Percentiles rank a stretch among this genome's conserved stretches.
These are phyloP conservation scores for Fusarium heterosporum DNA, from an alignment of 2,329 filamentous ascomycete species.

Conservation along the genomic window DNA sequence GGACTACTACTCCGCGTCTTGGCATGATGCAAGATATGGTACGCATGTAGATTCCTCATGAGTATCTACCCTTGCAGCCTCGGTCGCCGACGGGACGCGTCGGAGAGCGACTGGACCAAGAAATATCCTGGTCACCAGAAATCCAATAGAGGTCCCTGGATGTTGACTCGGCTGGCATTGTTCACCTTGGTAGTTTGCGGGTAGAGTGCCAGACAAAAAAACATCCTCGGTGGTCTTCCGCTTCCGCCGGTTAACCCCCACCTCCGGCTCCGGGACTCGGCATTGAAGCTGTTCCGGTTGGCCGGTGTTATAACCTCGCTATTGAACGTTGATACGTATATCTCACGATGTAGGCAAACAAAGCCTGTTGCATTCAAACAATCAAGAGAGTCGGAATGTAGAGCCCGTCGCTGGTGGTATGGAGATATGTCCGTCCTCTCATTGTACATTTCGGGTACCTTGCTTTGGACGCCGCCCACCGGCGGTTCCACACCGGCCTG, in stretches of 20 bases:
- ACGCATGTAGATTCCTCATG: neutral
- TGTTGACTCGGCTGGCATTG: conserved; percentile 4
- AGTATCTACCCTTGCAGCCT: neutral
- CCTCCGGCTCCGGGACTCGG: conserved; percentile 39
- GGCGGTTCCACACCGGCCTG: conserved; percentile 31
- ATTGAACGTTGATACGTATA: neutral
- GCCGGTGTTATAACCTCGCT: conserved; percentile 13
- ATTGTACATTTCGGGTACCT: conserved; percentile 39
- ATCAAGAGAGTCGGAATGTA: neutral
- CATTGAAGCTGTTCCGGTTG: conserved; percentile 31
- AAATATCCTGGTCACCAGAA: neutral
- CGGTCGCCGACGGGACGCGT: conserved; percentile 42
- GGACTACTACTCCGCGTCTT: conserved; percentile 6
- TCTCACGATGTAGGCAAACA: too few relatives aligned
- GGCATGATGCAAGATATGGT: conserved; percentile 20
- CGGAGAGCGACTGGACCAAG: conserved; percentile 33
- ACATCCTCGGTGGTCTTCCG: conserved; percentile 24
- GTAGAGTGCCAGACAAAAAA: neutral
- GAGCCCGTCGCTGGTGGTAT: neutral
- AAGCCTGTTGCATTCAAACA: neutral
- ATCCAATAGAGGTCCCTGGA: conserved; percentile 28
- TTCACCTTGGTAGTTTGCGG: conserved; percentile 4
- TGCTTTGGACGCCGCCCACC: conserved; percentile 40
- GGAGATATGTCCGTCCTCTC: conserved; percentile 9
- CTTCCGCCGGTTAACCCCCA: conserved; percentile 21